phyloP scores from a whole-genome alignment of 2,329 filamentous ascomycete species.

The Meredithiella fracta region DNA sequence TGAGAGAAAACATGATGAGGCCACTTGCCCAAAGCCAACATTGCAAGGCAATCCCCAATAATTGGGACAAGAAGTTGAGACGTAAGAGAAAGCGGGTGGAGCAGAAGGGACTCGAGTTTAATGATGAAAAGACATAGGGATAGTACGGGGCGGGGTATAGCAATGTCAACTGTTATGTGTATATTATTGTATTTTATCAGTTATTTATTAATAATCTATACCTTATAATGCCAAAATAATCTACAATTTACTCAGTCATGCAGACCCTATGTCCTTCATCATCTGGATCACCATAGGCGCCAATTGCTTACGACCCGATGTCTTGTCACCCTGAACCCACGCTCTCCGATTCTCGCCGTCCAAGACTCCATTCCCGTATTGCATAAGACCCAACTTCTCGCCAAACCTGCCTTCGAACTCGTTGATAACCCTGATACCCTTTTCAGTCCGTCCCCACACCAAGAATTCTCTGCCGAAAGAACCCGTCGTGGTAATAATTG shows the following conservation, averaged over 20 bases:
- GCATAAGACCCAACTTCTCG: slow-evolving; percentile 37
- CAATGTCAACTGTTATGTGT: not conserved
- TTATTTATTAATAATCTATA: not conserved
- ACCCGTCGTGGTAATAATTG: slow-evolving; percentile 38
- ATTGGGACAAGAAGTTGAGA: slow-evolving; percentile 13
- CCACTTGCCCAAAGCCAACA: not conserved
- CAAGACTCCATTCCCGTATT: slow-evolving; percentile 34
- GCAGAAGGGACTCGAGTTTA: slow-evolving; percentile 2
- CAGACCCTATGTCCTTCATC: not conserved
- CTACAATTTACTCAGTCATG: not conserved
- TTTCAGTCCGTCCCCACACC: slow-evolving; percentile 42
- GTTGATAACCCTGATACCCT: slow-evolving; percentile 33
- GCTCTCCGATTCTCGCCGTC: slow-evolving; percentile 34
- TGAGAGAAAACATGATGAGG: slow-evolving; percentile 17
- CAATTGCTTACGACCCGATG: slow-evolving; percentile 51
- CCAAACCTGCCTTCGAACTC: slow-evolving; percentile 33
- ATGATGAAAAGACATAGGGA: no score
- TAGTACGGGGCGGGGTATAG: slow-evolving; percentile 14
- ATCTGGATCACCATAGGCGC: slow-evolving; percentile 45
- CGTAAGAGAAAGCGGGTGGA: slow-evolving; percentile 11
- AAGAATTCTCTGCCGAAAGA: slow-evolving; percentile 50
- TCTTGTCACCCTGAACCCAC: slow-evolving; percentile 50
- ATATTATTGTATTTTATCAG: slow-evolving; percentile 3
- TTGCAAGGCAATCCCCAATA: slow-evolving; percentile 3
- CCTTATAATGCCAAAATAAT: not conserved